A percentile compares a stretch with the other conserved stretches of the same genome.
phyloP scores from a whole-genome alignment of 176 grass and related monocot genomes.

The Carex cristatella region DNA sequence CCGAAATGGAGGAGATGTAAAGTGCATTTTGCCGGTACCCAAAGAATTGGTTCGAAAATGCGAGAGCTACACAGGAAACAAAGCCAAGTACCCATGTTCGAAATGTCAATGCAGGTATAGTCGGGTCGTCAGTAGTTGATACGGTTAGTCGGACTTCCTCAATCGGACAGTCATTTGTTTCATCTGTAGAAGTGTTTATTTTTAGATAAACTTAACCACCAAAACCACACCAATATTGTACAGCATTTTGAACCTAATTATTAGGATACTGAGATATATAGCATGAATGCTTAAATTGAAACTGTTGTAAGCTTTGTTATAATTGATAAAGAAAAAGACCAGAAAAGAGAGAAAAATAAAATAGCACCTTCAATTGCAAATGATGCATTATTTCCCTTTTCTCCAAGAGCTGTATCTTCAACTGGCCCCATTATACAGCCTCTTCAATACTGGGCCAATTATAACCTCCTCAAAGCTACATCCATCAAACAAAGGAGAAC shows the following conservation, averaged over 20 bases:
- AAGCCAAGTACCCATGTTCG: slow-evolving; percentile 61
- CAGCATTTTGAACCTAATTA: too few relatives aligned
- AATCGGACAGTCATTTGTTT: slow-evolving; percentile 54
- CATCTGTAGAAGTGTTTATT: slow-evolving; percentile 21
- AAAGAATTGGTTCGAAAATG: slow-evolving; percentile 95
- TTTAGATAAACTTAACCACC: neutral
- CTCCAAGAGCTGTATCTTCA: neutral
- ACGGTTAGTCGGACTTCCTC: slow-evolving; percentile 78
- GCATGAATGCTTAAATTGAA: neutral
- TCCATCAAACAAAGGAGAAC: neutral
- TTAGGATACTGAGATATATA: too few relatives aligned
- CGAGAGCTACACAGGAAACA: slow-evolving; percentile 44
- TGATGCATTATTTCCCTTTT: neutral
- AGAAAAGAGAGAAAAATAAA: neutral
- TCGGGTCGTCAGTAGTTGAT: slow-evolving; percentile 53
- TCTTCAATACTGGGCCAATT: neutral
- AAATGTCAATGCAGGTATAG: slow-evolving; percentile 62
- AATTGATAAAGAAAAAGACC: neutral
- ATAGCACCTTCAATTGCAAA: neutral
- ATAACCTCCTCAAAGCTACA: neutral
- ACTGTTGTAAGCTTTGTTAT: neutral
- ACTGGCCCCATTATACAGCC: neutral
- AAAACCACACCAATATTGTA: neutral
- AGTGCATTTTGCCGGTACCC: slow-evolving; percentile 71
- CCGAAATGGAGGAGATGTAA: slow-evolving; percentile 48